phyloP scores from a whole-genome alignment of 495 filamentous ascomycete species.

The Entonaema liquescens region DNA sequence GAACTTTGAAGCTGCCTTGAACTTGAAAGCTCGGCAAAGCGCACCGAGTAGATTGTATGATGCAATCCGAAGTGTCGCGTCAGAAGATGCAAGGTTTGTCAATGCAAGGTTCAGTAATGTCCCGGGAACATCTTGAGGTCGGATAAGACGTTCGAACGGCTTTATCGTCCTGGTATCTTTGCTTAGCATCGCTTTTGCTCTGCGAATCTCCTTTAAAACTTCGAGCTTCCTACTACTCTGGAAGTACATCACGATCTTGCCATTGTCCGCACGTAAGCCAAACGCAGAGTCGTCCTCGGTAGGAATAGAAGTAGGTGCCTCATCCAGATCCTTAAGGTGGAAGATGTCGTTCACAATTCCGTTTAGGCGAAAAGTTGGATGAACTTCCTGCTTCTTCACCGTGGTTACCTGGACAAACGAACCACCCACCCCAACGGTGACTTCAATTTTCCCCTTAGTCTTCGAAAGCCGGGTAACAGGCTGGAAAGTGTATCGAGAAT shows the following conservation, averaged over 20 bases:
- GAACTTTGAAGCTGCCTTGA: constrained; percentile 65
- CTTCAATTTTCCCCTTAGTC: constrained; percentile 71
- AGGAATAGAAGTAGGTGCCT: constrained; percentile 67
- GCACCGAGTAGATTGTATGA: constrained; percentile 71
- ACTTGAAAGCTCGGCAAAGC: constrained; percentile 70
- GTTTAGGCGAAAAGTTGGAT: constrained; percentile 63
- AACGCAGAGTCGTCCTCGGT: constrained; percentile 74
- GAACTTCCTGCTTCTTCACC: constrained; percentile 69
- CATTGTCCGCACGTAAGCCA: constrained; percentile 70
- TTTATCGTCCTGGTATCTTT: constrained; percentile 66
- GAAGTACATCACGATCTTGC: constrained; percentile 74
- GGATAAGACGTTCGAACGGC: constrained; percentile 66
- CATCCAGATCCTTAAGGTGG: constrained; percentile 69
- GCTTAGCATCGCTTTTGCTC: constrained; percentile 65
- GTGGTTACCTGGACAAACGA: constrained; percentile 75
- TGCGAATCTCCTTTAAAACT: constrained; percentile 66
- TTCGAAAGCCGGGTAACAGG: constrained; percentile 70
- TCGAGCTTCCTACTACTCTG: constrained; percentile 67
- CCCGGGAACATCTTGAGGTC: constrained; percentile 73
- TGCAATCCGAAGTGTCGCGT: constrained; percentile 64
- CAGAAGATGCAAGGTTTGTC: constrained; percentile 67
- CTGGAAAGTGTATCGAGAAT: constrained; percentile 69
- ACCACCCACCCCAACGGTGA: constrained; percentile 69
- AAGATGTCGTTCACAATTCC: constrained; percentile 74
- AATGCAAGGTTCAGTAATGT: constrained; percentile 71